phyloP scores from a whole-genome alignment of 768 basidiomycete species.

The Mrakia blollopis region DNA sequence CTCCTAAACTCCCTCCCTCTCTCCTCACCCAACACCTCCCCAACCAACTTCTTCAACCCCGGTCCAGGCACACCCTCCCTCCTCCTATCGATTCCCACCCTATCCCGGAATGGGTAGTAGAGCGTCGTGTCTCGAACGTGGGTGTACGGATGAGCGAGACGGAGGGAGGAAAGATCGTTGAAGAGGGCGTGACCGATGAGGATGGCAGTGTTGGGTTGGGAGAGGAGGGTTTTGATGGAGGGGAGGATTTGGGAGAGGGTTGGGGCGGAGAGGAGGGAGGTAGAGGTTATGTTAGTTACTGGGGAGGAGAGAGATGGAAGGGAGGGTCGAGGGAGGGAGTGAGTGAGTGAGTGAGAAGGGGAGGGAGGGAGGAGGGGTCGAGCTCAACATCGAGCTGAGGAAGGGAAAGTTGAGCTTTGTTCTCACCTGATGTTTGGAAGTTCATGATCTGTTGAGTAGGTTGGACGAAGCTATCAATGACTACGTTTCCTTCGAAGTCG shows the following conservation, averaged over 20 bases:
- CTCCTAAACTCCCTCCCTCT: not conserved
- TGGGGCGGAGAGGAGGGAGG: not conserved
- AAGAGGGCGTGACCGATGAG: slow-evolving; percentile 6
- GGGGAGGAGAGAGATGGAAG: not conserved
- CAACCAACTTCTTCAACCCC: not conserved
- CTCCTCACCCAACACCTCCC: not conserved
- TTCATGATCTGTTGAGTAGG: not conserved
- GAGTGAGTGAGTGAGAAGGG: not conserved
- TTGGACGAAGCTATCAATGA: not conserved
- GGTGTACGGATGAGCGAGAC: not conserved
- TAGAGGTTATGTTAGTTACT: not conserved
- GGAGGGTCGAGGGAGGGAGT: too few relatives aligned
- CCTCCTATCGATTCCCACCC: slow-evolving; percentile 1
- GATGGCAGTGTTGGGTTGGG: not conserved
- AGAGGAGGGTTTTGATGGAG: not conserved
- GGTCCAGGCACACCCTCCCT: not conserved
- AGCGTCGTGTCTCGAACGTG: slow-evolving; percentile 1
- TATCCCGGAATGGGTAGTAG: not conserved
- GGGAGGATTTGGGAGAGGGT: not conserved
- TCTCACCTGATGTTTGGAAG: not conserved
- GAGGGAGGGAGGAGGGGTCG: not conserved
- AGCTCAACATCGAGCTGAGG: too few relatives aligned
- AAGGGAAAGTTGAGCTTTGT: too few relatives aligned
- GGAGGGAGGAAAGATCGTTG: not conserved
- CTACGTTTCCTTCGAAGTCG: not conserved